Conservation (phyloP, 176 grass and related monocot species). For the Rhynchospora tenuis region DNA sequence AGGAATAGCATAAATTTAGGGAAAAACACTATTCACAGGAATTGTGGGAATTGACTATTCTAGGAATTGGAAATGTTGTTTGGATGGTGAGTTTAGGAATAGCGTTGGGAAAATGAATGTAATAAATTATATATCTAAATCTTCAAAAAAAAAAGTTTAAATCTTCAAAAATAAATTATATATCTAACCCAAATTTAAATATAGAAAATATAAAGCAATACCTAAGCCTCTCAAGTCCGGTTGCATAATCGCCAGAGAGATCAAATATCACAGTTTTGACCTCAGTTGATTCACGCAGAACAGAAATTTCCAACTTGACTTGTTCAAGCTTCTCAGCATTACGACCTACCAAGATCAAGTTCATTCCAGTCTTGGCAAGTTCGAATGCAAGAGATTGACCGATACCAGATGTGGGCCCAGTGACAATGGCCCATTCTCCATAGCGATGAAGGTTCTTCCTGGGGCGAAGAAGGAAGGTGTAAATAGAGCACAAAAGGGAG, state of each 20-base stretch:
- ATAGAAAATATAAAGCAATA: neutral
- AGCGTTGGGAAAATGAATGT: neutral
- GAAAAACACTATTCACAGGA: too few relatives aligned
- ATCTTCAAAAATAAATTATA: too few relatives aligned
- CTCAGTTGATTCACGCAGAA: constrained; percentile 8
- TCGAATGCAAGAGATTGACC: constrained; percentile 49
- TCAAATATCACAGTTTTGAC: constrained; percentile 56
- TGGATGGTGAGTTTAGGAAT: too few relatives aligned
- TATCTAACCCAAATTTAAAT: neutral
- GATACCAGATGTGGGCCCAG: constrained; percentile 76
- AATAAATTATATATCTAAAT: neutral
- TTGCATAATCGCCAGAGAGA: constrained; percentile 35
- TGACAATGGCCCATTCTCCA: constrained; percentile 70
- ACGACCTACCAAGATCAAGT: constrained; percentile 66
- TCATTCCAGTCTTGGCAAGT: constrained; percentile 42
- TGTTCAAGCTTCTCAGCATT: constrained; percentile 55
- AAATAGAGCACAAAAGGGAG: constrained; percentile 39
- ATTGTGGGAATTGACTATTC: too few relatives aligned
- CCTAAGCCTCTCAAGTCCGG: constrained; percentile 27
- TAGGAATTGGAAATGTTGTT: too few relatives aligned
- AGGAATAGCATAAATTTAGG: too few relatives aligned
- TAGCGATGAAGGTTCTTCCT: constrained; percentile 49
- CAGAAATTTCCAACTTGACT: constrained; percentile 21
- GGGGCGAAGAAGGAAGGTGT: constrained; percentile 62
- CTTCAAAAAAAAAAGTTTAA: neutral